phyloP scores from a whole-genome alignment of 306 rosid genomes.

The Potentilla sterilis region DNA sequence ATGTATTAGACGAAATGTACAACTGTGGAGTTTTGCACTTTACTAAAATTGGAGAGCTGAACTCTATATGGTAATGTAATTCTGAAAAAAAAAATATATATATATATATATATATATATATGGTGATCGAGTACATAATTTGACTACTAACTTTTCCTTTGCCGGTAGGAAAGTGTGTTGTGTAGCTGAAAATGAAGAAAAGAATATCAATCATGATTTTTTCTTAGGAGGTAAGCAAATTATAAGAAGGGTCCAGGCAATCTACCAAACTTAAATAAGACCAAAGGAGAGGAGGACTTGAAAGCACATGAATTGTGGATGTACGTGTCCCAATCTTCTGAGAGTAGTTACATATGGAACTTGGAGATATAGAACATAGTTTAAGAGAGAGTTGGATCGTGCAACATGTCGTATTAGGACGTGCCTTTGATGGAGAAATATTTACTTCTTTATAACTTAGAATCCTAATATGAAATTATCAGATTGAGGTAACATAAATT shows the following conservation, averaged over 20 bases:
- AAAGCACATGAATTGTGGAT: background rate
- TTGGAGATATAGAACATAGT: background rate
- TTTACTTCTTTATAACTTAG: background rate
- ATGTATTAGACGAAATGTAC: no score
- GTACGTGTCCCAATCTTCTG: background rate
- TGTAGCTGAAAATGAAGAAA: no score
- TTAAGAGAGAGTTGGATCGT: background rate
- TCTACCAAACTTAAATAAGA: background rate
- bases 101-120: no score
- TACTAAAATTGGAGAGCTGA: no score
- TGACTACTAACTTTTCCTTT: no score
- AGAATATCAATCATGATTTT: no score
- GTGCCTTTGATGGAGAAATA: background rate
- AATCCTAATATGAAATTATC: background rate
- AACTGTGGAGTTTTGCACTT: no score
- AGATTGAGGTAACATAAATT: no score
- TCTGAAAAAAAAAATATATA: no score
- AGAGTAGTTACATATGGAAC: background rate
- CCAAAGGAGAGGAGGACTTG: background rate
- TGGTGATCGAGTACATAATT: no score
- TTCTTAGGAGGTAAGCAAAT: background rate
- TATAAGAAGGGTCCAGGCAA: background rate
- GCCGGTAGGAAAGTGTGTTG: no score
- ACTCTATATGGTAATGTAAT: no score
- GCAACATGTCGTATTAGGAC: background rate